Evolutionary conservation across 2,329 filamentous ascomycete genomes (phyloP), one percentile per base, ranked within the genome.

Genomic region (Chrysoporthe austroafricana): DNA sequence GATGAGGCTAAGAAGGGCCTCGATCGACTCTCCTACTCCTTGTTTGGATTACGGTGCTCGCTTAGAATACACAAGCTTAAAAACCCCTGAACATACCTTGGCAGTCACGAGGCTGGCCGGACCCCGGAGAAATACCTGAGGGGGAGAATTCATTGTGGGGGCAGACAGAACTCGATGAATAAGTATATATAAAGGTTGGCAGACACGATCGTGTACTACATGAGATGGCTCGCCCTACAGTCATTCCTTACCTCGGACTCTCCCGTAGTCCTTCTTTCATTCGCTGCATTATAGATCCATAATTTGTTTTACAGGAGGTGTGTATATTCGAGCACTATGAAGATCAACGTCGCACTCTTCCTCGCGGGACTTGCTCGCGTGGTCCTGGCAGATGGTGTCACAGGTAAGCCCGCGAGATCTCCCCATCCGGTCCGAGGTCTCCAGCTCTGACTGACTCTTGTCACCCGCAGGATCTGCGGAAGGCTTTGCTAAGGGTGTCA

Each of bases 401-500:
- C 59, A 39, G 64, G 64, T 66, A 21, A n/a, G n/a, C 36, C 18
- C 32, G 4, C 18, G 52, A 58, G 2, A 7, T 13, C 7, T 13
- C 7, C 21, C 21, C 43, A 32, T 42, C 21, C 3, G 26, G 26
- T 26, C 26, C 26, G 26, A 21, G 5, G 6, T 26, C 44, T 44
- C 60, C 14, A 54, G 26, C 7, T 6, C 18, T 34, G 36, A 65
- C 63, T 52, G 3, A 44, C 18, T 42, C 16, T 46, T 14, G 14
- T 18, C 43, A 36, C 8, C 13, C 32, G 73, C 73, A 32, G 79
- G 80, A 61, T 70, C 77, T n/a, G 77, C 81, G 16, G 77, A 82
- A 69, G 81, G 81, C 8, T 82, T 83, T 70, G 80, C 78, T 61
- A 77, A 78, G 68, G 85, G 86, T 61, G 84, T 86, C 39, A 90